Conservation (phyloP, 306 rosid species). For the Medicago arabica region DNA sequence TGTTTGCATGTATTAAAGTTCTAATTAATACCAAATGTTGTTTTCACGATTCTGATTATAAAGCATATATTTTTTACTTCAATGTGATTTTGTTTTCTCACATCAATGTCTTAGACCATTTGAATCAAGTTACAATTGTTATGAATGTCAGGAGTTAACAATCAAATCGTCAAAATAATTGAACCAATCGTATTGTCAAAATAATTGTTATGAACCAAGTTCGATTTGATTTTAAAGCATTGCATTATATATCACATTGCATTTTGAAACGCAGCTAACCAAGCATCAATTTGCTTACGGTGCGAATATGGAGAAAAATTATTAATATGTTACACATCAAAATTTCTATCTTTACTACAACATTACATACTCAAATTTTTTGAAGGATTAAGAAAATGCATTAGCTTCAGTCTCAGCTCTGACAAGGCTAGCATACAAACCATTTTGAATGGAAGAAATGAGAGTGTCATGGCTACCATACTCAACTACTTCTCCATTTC, state of each 20-base stretch:
- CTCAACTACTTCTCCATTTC: constrained; percentile 71
- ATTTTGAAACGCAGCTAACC: too few relatives aligned
- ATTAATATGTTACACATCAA: background rate
- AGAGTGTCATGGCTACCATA: constrained; percentile 78
- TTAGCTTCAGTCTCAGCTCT: constrained; percentile 78
- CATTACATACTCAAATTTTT: background rate
- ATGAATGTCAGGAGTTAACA: too few relatives aligned
- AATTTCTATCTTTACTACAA: constrained; percentile 24
- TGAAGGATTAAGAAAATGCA: constrained; percentile 57
- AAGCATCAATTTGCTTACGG: too few relatives aligned
- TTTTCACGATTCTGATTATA: background rate
- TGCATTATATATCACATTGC: too few relatives aligned
- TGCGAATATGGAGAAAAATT: too few relatives aligned
- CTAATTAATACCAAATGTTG: background rate
- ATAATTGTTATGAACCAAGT: too few relatives aligned
- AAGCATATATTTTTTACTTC: background rate
- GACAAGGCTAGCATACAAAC: constrained; percentile 73
- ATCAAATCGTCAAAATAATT: too few relatives aligned
- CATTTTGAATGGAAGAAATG: constrained; percentile 58
- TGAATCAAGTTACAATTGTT: too few relatives aligned
- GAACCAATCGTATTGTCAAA: too few relatives aligned
- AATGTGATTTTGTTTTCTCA: background rate
- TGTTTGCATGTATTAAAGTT: background rate
- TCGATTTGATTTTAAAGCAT: too few relatives aligned
- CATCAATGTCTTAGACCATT: too few relatives aligned